A percentile compares a stretch with the other conserved stretches of the same genome.
Evolutionary conservation across 768 basidiomycete genomes (phyloP).

Genomic region (Mycena indigotica): DNA sequence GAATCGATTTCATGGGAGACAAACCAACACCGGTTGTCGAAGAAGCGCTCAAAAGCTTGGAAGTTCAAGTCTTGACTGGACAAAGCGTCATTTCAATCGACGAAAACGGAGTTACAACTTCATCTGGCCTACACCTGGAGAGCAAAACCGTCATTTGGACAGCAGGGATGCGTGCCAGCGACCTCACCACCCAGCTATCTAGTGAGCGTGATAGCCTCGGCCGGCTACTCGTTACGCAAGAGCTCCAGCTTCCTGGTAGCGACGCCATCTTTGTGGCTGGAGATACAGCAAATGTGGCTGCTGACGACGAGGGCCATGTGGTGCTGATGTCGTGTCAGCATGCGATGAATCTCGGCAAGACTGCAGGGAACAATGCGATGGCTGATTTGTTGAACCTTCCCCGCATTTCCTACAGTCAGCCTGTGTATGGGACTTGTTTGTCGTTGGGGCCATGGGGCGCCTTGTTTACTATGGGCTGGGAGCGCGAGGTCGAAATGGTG

Average conservation of each 20-base stretch:
- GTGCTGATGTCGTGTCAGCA: slow-evolving; percentile 24
- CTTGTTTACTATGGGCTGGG: slow-evolving; percentile 26
- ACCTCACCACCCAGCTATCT: slow-evolving; percentile 25
- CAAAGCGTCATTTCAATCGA: slow-evolving; percentile 23
- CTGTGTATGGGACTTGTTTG: slow-evolving; percentile 24
- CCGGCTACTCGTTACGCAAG: slow-evolving; percentile 18
- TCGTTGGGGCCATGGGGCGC: slow-evolving; percentile 26
- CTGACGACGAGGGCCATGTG: slow-evolving; percentile 23
- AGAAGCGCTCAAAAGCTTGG: slow-evolving; percentile 17
- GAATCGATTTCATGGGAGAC: slow-evolving; percentile 20
- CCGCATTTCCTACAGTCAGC: slow-evolving; percentile 19
- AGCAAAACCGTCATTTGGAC: slow-evolving; percentile 28
- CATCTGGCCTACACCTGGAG: slow-evolving; percentile 19
- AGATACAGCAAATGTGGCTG: slow-evolving; percentile 19
- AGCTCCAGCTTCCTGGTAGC: slow-evolving; percentile 20
- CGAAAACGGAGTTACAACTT: slow-evolving; percentile 20
- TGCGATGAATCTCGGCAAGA: slow-evolving; percentile 21
- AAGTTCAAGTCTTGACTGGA: slow-evolving; percentile 16
- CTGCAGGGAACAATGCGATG: slow-evolving; percentile 22
- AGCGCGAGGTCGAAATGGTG: slow-evolving; percentile 14
- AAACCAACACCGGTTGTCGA: slow-evolving; percentile 17
- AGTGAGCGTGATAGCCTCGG: slow-evolving; percentile 20
- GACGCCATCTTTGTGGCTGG: slow-evolving; percentile 23
- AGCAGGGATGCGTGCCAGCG: slow-evolving; percentile 24
- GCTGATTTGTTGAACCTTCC: slow-evolving; percentile 23